Base-by-base conservation (phyloP, 768 basidiomycete genomes). In the Lentinula detonsa region DNA sequence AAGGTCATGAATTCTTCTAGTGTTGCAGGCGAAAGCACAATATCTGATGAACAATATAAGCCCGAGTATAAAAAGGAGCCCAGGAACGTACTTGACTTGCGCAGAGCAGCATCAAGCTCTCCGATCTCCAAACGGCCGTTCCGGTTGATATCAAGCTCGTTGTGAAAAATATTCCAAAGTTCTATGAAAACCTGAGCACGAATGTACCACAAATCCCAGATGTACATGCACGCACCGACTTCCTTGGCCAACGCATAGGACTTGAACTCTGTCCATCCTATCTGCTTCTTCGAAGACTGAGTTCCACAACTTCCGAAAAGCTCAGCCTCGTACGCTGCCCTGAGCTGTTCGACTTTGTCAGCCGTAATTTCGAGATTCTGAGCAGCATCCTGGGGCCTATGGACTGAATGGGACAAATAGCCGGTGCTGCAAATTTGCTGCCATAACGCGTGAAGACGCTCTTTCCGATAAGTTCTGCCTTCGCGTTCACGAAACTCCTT, bases 151-250 rank as follows among this genome's bases (percentile, higher is more conserved):
- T 96, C 95, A 53, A 97, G 81, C 67, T 95, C 90, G 68, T 93
- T 81, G 65, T 92, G 91, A 73, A 97, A 97, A 59, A 95, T 86
- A 55, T 84, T 78, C 95, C 95, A 97, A 21, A 97, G 78, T 73
- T 96, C 94, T 93, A 61, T 49, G 59, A n/a, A 51, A 37, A 6
- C 9, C 5, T 42, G 16, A 40, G 50, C 37, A 42, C 10, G 4
- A 1, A 8, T 48, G 28, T 39, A 39, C 21, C 28, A 49, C 33
- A 62, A 54, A 55, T 37, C 62, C 21, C 54, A 63, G 48, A 63
- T 56, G 62, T 61, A 52, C 33, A 35, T 13, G 61, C 59, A 80
- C 84, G 68, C 69, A 88, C 92, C 93, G 58, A 77, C 81, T 82
- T 94, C 93, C 74, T 95, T 94, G 60, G 80, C 80, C 64, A 88